Percentiles rank a stretch among this genome's conserved stretches.
Evolutionary conservation across 176 grass and related monocot genomes (phyloP).

Genomic region (Oryza punctata): DNA sequence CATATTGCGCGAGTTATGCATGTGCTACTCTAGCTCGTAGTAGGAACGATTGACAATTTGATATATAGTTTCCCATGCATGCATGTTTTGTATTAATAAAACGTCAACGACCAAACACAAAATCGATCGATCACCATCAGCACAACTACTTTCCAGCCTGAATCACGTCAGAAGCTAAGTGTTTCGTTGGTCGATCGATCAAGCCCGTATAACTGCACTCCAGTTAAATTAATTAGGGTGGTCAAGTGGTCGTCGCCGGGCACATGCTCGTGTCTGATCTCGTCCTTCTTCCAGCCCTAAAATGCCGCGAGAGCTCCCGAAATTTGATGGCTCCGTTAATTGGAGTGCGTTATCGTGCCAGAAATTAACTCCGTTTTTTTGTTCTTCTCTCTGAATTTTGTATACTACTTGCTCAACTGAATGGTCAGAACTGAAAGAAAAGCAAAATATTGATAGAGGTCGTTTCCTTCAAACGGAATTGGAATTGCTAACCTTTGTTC

Average conservation of each 20-base stretch:
- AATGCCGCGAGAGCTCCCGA: no score
- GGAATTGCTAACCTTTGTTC: no score
- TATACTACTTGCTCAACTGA: neutral
- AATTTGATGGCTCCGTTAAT: no score
- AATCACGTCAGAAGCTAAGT: neutral
- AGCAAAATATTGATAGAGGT: no score
- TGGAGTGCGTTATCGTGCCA: neutral
- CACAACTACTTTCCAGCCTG: neutral
- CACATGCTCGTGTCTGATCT: neutral
- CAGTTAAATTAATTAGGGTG: neutral
- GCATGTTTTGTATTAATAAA: no score
- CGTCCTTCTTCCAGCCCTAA: no score
- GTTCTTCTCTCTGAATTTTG: neutral
- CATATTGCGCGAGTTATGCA: neutral
- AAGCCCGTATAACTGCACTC: neutral
- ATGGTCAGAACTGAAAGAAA: neutral
- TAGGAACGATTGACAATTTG: no score
- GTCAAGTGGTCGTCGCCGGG: neutral
- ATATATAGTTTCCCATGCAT: no score
- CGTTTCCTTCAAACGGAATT: accelerated
- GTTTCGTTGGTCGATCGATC: neutral
- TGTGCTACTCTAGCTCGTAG: no score
- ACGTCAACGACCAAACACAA: no score
- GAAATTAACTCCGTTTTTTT: no score
- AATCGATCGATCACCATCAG: neutral